Evolutionary conservation across 2,329 filamentous ascomycete species (phyloP), one percentile per base, ranked within the genome.

Genomic region (Fusarium secorum): DNA sequence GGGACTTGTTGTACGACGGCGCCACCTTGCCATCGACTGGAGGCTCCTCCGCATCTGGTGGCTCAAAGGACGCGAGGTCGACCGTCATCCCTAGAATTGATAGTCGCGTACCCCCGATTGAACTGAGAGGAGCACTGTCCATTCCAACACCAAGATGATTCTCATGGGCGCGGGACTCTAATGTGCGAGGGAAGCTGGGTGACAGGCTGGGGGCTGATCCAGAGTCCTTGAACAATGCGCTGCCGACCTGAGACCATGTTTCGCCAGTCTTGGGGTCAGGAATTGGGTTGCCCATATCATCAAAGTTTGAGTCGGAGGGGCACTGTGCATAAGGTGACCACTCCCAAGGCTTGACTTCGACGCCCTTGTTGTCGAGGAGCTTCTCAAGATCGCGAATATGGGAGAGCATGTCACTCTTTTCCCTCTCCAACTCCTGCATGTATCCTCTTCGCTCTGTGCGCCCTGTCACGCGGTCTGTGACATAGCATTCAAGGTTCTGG

Each of bases 391-490:
- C 88, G 36, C 86, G 85, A 41, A 95, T 87, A 72, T 90, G 89
- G 60, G 85, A 83, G 70, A 90, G 85, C 83, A 95, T 87, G 73
- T 87, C 86, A n/a, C 81, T 83, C 79, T 91, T 90, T 76, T 94
- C 89, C 66, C 87, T 86, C 80, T 97, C 93, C 60, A 96, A 84
- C 73, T 90, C 88, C 78, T 95, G 91, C 71, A 93, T 85, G 76
- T 95, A 94, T 57, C 94, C 94, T 74, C 94, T 86, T 62, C 90
- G 89, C 65, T 93, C 91, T 54, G 93, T 93, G 69, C 92, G 90
- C 64, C 93, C 93, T 7, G 93, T 95, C 77, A 96, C 93, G 74
- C 94, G 90, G 80, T 97, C 94, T 63, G 94, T 97, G 58, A 94
- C 94, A 81, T 89, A 91, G 82, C 94, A 97, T 77, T 93, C 88